A percentile compares a stretch with the other conserved stretches of the same genome.
Conservation (phyloP, 345 rosid species). For the Lagerstroemia speciosa region DNA sequence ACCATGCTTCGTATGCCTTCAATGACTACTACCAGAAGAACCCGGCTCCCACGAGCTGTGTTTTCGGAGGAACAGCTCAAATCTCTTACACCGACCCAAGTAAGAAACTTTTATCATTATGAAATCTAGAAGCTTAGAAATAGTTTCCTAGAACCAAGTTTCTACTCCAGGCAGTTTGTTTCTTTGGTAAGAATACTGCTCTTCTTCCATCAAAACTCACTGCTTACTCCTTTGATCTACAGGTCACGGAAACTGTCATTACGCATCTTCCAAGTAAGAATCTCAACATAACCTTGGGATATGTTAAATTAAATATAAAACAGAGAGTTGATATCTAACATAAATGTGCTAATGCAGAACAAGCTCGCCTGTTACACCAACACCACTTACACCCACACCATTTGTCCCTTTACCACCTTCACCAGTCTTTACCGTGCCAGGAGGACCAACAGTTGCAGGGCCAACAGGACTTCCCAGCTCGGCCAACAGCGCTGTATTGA, state of each 20-base stretch:
- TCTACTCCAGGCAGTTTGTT: not conserved
- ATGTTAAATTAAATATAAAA: not conserved
- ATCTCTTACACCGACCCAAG: slow-evolving; percentile 85
- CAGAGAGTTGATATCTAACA: not conserved
- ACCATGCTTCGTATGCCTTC: slow-evolving; percentile 95
- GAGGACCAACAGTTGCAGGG: slow-evolving; percentile 42
- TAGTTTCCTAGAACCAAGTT: not conserved
- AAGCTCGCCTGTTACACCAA: slow-evolving; percentile 35
- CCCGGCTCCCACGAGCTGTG: slow-evolving; percentile 80
- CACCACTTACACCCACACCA: slow-evolving; percentile 28
- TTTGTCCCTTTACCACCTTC: slow-evolving; percentile 6
- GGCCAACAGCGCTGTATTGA: slow-evolving; percentile 36
- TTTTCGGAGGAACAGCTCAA: slow-evolving; percentile 86
- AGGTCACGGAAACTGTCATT: slow-evolving; percentile 87
- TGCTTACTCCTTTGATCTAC: slow-evolving; percentile 13
- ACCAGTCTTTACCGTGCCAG: slow-evolving; percentile 30
- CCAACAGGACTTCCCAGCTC: slow-evolving; percentile 81
- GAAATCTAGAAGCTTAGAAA: not conserved
- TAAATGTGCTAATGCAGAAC: slow-evolving; percentile 35
- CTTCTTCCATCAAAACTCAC: not conserved
- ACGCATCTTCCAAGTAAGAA: slow-evolving; percentile 29
- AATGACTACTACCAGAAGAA: slow-evolving; percentile 92
- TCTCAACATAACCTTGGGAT: not conserved
- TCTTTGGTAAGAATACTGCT: not conserved
- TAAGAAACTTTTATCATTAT: slow-evolving; percentile 29